phyloP scores from a whole-genome alignment of 2,329 filamentous ascomycete genomes.

The Fusarium palustre region DNA sequence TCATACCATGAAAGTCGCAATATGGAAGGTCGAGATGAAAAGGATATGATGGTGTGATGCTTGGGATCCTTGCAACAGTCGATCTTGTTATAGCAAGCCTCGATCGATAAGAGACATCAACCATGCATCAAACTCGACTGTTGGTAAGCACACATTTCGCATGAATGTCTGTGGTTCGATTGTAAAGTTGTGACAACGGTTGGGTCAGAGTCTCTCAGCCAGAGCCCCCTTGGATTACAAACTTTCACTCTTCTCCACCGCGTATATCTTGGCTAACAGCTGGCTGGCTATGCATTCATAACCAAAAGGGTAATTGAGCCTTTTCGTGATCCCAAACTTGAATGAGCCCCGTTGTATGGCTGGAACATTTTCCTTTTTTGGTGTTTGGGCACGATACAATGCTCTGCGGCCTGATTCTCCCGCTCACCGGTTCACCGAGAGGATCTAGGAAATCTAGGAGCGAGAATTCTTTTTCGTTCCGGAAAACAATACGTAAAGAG shows the following conservation, averaged over 20 bases:
- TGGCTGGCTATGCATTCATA: conserved; percentile 15
- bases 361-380: conserved; percentile 21
- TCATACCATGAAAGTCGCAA: neutral
- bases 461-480: neutral
- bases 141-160: neutral
- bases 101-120: neutral
- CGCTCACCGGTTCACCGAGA: conserved; percentile 15
- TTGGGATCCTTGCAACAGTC: neutral
- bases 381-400: conserved; percentile 8
- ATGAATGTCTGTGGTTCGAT: neutral
- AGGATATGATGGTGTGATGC: neutral
- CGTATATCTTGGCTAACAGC: conserved; percentile 13
- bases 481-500: conserved; percentile 10
- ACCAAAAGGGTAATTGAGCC: conserved; percentile 7
- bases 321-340: neutral
- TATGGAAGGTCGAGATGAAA: neutral
- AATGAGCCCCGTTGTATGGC: conserved; percentile 10
- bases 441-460: neutral
- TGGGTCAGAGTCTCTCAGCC: neutral
- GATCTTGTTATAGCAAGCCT: neutral
- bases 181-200: conserved; percentile 10
- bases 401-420: neutral
- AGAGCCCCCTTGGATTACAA: conserved; percentile 11
- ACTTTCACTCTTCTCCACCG: conserved; percentile 21
- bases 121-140: neutral